A percentile compares a stretch with the other conserved stretches of the same genome.
Conservation (phyloP, 495 filamentous ascomycete genomes). For the Penicillium egyptiacum region DNA sequence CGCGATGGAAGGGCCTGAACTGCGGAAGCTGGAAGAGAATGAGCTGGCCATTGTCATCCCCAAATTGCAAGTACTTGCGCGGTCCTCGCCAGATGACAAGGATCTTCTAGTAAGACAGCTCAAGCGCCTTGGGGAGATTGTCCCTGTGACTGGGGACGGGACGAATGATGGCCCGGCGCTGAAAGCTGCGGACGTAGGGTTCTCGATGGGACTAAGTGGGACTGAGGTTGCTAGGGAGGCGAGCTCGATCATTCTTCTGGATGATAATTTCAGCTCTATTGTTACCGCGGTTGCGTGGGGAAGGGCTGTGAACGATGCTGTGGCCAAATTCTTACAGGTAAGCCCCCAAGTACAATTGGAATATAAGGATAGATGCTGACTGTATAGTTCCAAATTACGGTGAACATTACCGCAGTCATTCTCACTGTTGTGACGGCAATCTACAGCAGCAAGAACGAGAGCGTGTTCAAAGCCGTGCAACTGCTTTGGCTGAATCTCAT, state of each 20-base stretch:
- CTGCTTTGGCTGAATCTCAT: conserved; percentile 91
- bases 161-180: conserved; percentile 89
- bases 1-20: conserved; percentile 81
- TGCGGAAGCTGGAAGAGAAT: conserved; percentile 69
- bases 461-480: conserved; percentile 85
- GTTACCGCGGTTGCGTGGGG: conserved; percentile 90
- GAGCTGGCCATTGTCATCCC: conserved; percentile 74
- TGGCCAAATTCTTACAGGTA: conserved; percentile 79
- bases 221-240: conserved; percentile 92
- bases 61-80: conserved; percentile 75
- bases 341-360: too few species aligned
- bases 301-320: conserved; percentile 87
- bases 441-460: conserved; percentile 58
- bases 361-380: too few species aligned
- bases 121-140: conserved; percentile 73
- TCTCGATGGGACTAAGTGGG: conserved; percentile 89
- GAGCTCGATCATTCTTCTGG: conserved; percentile 89
- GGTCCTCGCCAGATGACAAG: conserved; percentile 88
- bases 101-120: conserved; percentile 74
- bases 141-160: conserved; percentile 87
- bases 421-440: conserved; percentile 83
- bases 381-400: conserved; percentile 72
- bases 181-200: conserved; percentile 82
- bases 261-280: conserved; percentile 88
- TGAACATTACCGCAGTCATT: conserved; percentile 84